A percentile compares a stretch with the other conserved stretches of the same genome.
Conservation (phyloP, 768 basidiomycete genomes). For the Suillus placidus region DNA sequence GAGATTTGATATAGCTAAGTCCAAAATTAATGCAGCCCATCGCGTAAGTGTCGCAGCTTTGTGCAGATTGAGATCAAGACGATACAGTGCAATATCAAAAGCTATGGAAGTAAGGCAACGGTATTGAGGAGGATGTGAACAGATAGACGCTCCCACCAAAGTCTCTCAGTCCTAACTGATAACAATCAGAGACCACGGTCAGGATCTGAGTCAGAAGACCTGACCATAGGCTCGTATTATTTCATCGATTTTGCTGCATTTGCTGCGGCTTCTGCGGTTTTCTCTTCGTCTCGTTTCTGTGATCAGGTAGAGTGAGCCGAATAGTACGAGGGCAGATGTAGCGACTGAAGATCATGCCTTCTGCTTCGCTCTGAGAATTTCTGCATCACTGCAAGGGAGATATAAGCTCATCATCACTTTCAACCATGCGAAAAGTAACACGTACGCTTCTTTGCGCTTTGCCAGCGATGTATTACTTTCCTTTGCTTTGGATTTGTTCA, state of each 20-base stretch:
- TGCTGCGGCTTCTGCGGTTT: slow-evolving; percentile 34
- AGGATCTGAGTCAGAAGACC: slow-evolving; percentile 20
- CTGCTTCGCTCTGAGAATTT: slow-evolving; percentile 74
- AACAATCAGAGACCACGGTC: slow-evolving; percentile 11
- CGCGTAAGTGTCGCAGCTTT: not conserved
- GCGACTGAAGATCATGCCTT: slow-evolving; percentile 51
- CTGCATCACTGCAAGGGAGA: slow-evolving; percentile 63
- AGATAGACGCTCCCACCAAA: slow-evolving; percentile 17
- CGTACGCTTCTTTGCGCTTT: slow-evolving; percentile 78
- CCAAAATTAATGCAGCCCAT: not conserved
- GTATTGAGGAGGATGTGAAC: slow-evolving; percentile 17
- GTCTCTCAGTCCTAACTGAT: slow-evolving; percentile 12
- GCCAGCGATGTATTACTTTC: slow-evolving; percentile 64
- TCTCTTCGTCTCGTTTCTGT: slow-evolving; percentile 61
- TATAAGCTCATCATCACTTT: slow-evolving; percentile 20
- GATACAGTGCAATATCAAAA: not conserved
- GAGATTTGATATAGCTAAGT: not conserved
- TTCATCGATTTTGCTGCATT: slow-evolving; percentile 31
- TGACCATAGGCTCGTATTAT: slow-evolving; percentile 36
- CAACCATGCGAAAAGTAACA: slow-evolving; percentile 28
- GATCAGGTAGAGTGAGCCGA: slow-evolving; percentile 15
- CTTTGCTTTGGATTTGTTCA: slow-evolving; percentile 62
- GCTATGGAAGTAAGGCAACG: slow-evolving; percentile 8
- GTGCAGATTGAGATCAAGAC: not conserved
- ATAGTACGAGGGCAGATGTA: not conserved